These are phyloP conservation scores for Paratinospora sagittata DNA, from an alignment of 164 flowering plant genomes.

Conservation along the genomic window DNA sequence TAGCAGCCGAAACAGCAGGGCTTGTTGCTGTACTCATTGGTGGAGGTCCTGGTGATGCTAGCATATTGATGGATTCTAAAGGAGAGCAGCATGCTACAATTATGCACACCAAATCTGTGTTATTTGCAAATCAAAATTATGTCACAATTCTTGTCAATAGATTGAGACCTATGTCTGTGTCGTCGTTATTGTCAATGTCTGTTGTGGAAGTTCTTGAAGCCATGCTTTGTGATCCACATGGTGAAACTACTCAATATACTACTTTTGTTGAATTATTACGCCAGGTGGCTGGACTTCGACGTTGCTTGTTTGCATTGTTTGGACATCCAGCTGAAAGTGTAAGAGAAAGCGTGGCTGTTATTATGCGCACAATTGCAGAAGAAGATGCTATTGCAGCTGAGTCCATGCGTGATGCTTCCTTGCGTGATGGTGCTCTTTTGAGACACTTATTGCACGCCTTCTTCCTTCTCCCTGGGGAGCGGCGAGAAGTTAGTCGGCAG, in stretches of 20 bases:
- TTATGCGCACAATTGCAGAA: slow-evolving; percentile 98
- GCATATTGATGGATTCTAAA: slow-evolving; percentile 63
- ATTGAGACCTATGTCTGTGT: slow-evolving; percentile 86
- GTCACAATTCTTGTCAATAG: slow-evolving; percentile 74
- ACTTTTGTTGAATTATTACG: slow-evolving; percentile 94
- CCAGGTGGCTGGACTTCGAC: slow-evolving; percentile 88
- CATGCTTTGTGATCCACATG: slow-evolving; percentile 96
- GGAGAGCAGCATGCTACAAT: slow-evolving; percentile 93
- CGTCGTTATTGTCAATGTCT: slow-evolving; percentile 89
- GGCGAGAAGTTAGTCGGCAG: slow-evolving; percentile 95
- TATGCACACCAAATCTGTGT: slow-evolving; percentile 90
- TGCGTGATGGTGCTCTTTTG: slow-evolving; percentile 94
- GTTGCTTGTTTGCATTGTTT: slow-evolving; percentile 93
- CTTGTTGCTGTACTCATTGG: slow-evolving; percentile 88
- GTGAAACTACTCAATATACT: slow-evolving; percentile 88
- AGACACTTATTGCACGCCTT: slow-evolving; percentile 89
- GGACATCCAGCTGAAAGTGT: slow-evolving; percentile 99
- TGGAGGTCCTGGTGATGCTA: slow-evolving; percentile 86
- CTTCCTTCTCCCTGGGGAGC: slow-evolving; percentile 86
- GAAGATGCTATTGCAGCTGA: slow-evolving; percentile 99
- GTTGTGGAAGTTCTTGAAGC: slow-evolving; percentile 97
- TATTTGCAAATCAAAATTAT: slow-evolving; percentile 69
- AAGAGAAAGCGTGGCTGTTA: slow-evolving; percentile 90
- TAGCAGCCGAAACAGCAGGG: slow-evolving; percentile 91
- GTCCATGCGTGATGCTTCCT: slow-evolving; percentile 98